Conservation (phyloP, 164 flowering plant species). For the Annona cherimola region DNA sequence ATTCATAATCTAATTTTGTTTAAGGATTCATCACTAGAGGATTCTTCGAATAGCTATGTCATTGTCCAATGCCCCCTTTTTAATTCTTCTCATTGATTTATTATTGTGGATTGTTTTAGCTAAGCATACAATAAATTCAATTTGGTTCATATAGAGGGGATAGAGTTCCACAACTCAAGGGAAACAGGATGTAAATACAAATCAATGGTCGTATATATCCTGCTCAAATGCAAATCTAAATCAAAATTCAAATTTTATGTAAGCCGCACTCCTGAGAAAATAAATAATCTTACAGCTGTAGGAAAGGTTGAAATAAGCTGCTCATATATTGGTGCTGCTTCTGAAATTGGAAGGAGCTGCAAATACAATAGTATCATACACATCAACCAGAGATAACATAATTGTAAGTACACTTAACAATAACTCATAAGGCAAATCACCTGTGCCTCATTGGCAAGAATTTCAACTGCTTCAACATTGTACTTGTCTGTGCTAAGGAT, state of each 20-base stretch:
- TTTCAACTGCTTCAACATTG: conserved; percentile 50
- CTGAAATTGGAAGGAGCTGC: conserved; percentile 67
- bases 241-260: background rate
- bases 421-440: conserved; percentile 14
- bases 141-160: too few relatives aligned
- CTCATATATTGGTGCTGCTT: conserved; percentile 81
- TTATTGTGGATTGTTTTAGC: too few relatives aligned
- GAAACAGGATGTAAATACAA: too few relatives aligned
- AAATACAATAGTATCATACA: background rate
- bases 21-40: too few relatives aligned
- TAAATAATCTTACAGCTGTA: conserved; percentile 58
- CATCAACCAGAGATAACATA: background rate
- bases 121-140: too few relatives aligned
- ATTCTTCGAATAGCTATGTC: too few relatives aligned
- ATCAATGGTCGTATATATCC: too few relatives aligned
- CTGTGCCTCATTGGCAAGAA: conserved; percentile 44
- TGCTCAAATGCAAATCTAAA: too few relatives aligned
- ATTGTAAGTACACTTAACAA: background rate
- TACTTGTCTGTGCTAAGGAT: conserved; percentile 28
- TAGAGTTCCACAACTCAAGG: too few relatives aligned
- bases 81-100: too few relatives aligned
- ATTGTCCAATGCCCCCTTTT: too few relatives aligned
- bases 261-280: background rate
- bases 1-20: too few relatives aligned
- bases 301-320: conserved; percentile 74